Conservation (phyloP, 805 yeast species). For the Teunomyces panamensis region DNA sequence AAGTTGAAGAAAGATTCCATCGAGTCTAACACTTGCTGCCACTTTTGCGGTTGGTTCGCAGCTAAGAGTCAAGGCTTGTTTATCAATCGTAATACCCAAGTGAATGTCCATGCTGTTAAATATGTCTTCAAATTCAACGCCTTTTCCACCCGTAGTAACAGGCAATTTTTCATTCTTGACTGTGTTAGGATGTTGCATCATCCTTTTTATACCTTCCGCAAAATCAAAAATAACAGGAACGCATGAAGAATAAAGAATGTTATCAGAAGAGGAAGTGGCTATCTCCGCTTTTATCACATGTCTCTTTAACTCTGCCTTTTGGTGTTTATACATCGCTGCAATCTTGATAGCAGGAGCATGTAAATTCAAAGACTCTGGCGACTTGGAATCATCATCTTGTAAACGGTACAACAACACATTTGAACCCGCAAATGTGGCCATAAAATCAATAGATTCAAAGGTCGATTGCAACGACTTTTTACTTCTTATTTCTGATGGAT, state of each 20-base stretch:
- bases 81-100: conserved; percentile 60
- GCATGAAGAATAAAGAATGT: conserved; percentile 66
- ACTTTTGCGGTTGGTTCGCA: conserved; percentile 95
- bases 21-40: conserved; percentile 76
- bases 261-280: conserved; percentile 65
- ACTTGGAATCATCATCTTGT: conserved; percentile 33
- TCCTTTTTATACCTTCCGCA: conserved; percentile 44
- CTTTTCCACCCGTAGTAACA: neutral
- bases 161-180: neutral
- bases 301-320: conserved; percentile 30
- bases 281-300: conserved; percentile 53
- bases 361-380: conserved; percentile 53
- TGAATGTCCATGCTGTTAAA: conserved; percentile 59
- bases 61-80: conserved; percentile 73
- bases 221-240: conserved; percentile 74
- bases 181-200: conserved; percentile 34
- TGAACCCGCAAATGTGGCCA: conserved; percentile 68
- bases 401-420: conserved; percentile 48
- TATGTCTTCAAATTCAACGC: conserved; percentile 36
- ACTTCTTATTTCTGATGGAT: neutral
- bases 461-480: conserved; percentile 5
- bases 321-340: conserved; percentile 50
- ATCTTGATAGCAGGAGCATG: conserved; percentile 75
- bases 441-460: conserved; percentile 45
- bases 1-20: conserved; percentile 59